Evolutionary conservation across 371 early-diverging fungal species (phyloP).

Genomic region (Batrachochytrium dendrobatidis): DNA sequence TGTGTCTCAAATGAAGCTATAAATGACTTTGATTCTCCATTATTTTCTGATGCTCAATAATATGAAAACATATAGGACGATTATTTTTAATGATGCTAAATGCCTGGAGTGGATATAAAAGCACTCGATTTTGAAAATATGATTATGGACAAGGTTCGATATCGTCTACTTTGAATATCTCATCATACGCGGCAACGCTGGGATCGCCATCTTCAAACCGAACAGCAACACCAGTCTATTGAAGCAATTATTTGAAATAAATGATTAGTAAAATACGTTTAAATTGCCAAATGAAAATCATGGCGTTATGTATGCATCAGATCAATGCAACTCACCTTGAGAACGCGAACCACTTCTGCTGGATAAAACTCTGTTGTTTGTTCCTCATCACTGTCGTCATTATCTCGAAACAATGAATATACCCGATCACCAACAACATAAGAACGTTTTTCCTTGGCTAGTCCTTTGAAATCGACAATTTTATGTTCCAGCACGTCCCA

Average conservation of each 20-base stretch:
- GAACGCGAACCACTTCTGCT: conserved; percentile 1
- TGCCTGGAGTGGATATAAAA: too few relatives aligned
- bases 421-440: neutral
- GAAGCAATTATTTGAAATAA: too few relatives aligned
- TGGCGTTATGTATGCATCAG: too few relatives aligned
- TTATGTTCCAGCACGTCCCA: neutral
- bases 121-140: too few relatives aligned
- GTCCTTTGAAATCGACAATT: neutral
- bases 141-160: too few relatives aligned
- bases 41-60: too few relatives aligned
- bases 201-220: neutral
- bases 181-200: neutral
- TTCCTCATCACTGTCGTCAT: neutral
- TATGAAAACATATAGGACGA: too few relatives aligned
- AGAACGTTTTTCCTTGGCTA: neutral
- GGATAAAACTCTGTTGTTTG: neutral
- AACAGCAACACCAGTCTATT: neutral
- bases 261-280: too few relatives aligned
- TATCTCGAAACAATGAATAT: neutral
- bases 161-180: neutral
- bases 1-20: too few relatives aligned
- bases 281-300: too few relatives aligned
- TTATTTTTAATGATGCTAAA: too few relatives aligned
- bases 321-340: conserved; percentile 1
- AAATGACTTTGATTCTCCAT: too few relatives aligned